phyloP scores from a whole-genome alignment of 768 basidiomycete species.

The Tremella fuciformis region DNA sequence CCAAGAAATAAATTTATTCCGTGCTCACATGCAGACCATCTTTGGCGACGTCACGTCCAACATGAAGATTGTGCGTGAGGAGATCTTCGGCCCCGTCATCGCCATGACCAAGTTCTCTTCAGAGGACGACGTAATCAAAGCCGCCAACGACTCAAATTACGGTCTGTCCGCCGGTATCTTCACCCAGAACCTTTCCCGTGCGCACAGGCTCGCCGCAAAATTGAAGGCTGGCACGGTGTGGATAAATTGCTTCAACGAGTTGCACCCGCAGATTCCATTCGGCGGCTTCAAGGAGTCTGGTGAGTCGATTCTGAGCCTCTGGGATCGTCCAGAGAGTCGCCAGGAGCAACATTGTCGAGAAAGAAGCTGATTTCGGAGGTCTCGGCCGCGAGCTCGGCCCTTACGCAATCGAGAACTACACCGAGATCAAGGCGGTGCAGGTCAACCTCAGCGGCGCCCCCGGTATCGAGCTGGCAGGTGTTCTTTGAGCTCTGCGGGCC shows the following conservation, averaged over 20 bases:
- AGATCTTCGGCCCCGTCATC: slow-evolving; percentile 96
- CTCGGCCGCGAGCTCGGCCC: slow-evolving; percentile 78
- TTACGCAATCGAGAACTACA: slow-evolving; percentile 65
- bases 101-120: slow-evolving; percentile 77
- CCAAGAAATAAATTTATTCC: not conserved
- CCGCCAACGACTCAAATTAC: slow-evolving; percentile 85
- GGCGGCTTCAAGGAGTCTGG: slow-evolving; percentile 83
- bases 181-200: slow-evolving; percentile 71
- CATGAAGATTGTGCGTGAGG: slow-evolving; percentile 79
- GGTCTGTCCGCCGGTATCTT: slow-evolving; percentile 79
- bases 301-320: slow-evolving; percentile 11
- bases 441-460: slow-evolving; percentile 26
- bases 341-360: not conserved
- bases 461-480: no score
- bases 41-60: slow-evolving; percentile 67
- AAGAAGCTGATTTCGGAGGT: slow-evolving; percentile 14
- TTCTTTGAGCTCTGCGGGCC: no score
- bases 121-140: slow-evolving; percentile 66
- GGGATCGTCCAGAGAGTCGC: not conserved
- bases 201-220: slow-evolving; percentile 67
- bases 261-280: slow-evolving; percentile 83
- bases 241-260: slow-evolving; percentile 48
- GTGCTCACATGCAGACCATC: slow-evolving; percentile 57
- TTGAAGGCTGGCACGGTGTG: slow-evolving; percentile 71
- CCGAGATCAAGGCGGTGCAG: slow-evolving; percentile 65